These are phyloP conservation scores for Selenicereus undatus DNA, from an alignment of 148 eudicot species.

Conservation along the genomic window DNA sequence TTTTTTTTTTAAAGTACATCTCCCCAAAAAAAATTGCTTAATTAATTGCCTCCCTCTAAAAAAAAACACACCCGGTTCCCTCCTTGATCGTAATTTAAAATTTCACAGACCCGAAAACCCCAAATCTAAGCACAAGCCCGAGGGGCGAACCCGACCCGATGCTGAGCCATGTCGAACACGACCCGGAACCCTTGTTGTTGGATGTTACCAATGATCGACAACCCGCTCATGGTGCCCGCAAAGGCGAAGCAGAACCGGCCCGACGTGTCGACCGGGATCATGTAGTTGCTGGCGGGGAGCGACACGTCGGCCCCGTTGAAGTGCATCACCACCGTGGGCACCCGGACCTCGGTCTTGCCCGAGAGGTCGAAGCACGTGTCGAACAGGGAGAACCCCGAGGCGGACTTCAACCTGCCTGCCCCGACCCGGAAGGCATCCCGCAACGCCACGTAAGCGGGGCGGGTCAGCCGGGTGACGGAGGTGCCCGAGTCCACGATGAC, in stretches of 20 bases:
- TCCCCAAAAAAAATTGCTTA: background rate
- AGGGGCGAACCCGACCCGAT: constrained; percentile 79
- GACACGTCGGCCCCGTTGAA: constrained; percentile 69
- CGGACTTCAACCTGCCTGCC: constrained; percentile 49
- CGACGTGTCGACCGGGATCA: constrained; percentile 84
- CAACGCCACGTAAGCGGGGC: constrained; percentile 69
- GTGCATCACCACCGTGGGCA: constrained; percentile 90
- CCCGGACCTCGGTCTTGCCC: constrained; percentile 73
- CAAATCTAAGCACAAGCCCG: constrained; percentile 48
- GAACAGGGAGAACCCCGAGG: constrained; percentile 68
- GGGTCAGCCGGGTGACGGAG: constrained; percentile 77
- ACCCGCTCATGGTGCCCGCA: constrained; percentile 74
- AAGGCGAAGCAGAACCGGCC: constrained; percentile 92
- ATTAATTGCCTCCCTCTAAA: background rate
- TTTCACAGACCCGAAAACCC: background rate
- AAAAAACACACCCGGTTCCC: background rate
- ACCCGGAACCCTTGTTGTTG: constrained; percentile 97
- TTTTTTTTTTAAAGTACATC: background rate
- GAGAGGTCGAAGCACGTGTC: constrained; percentile 90
- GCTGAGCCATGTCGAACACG: constrained; percentile 57
- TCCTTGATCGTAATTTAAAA: background rate
- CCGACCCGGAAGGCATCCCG: constrained; percentile 70
- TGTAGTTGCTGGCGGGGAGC: constrained; percentile 74
- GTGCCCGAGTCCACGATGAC: constrained; percentile 91
- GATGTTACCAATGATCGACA: constrained; percentile 90